These are phyloP conservation scores for Coemansia nantahalensis DNA, from an alignment of 192 early-diverging fungal species.

Conservation along the genomic window DNA sequence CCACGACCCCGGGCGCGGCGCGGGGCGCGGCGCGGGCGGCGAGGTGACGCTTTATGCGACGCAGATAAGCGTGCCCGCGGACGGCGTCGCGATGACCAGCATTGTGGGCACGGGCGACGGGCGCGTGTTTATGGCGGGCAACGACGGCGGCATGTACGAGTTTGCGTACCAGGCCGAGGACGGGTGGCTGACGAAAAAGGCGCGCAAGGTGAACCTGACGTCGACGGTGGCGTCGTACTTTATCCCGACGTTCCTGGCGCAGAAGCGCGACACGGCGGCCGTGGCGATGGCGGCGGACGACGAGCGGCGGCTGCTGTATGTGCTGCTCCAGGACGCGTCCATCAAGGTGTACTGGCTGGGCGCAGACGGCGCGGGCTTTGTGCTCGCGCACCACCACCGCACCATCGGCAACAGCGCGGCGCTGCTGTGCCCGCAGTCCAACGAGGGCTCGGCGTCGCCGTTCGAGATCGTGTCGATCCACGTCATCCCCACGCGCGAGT, in stretches of 20 bases:
- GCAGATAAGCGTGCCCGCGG: slow-evolving; percentile 74
- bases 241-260: slow-evolving; percentile 63
- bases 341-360: slow-evolving; percentile 73
- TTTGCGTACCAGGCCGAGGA: slow-evolving; percentile 83
- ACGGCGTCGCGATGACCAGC: slow-evolving; percentile 74
- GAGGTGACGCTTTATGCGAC: slow-evolving; percentile 75
- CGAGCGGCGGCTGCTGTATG: slow-evolving; percentile 66
- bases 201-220: slow-evolving; percentile 74
- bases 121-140: slow-evolving; percentile 87
- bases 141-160: slow-evolving; percentile 86
- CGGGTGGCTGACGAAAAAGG: slow-evolving; percentile 79
- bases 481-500: slow-evolving; percentile 62
- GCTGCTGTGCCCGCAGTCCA: slow-evolving; percentile 53
- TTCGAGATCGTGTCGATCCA: slow-evolving; percentile 80
- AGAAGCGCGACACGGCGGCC: slow-evolving; percentile 51
- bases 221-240: slow-evolving; percentile 63
- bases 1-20: slow-evolving; percentile 22
- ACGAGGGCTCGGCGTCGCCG: slow-evolving; percentile 33
- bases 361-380: slow-evolving; percentile 56
- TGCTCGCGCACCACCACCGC: slow-evolving; percentile 50
- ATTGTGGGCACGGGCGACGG: slow-evolving; percentile 79
- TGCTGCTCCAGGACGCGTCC: slow-evolving; percentile 63
- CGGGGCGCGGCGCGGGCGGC: slow-evolving; percentile 26
- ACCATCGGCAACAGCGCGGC: slow-evolving; percentile 50
- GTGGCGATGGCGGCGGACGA: slow-evolving; percentile 67